Percentiles rank a stretch among this genome's conserved stretches.
Evolutionary conservation across 345 rosid genomes (phyloP).

Genomic region (Hypericum perforatum): DNA sequence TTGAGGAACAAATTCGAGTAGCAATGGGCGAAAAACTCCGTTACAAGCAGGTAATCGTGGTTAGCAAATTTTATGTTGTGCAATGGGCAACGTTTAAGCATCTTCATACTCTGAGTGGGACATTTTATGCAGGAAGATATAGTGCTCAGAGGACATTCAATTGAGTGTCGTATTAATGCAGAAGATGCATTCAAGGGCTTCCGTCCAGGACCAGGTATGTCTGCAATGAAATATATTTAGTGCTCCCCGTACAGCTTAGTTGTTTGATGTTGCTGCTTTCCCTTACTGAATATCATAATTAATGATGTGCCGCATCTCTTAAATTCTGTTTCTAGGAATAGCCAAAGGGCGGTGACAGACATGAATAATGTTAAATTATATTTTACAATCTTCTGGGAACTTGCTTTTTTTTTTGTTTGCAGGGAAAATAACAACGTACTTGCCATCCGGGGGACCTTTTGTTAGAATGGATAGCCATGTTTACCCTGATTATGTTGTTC

Average conservation of each 20-base stretch:
- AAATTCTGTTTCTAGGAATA: no score
- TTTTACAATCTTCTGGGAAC: not conserved
- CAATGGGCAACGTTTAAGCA: not conserved
- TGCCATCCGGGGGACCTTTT: conserved; percentile 99
- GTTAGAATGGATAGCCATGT: conserved; percentile 99
- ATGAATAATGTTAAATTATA: not conserved
- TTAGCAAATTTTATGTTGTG: no score
- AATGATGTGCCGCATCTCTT: no score
- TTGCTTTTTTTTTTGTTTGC: conserved; percentile 12
- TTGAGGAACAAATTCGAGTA: conserved; percentile 95
- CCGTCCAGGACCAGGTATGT: conserved; percentile 94
- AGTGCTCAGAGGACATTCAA: conserved; percentile 93
- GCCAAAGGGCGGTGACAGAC: not conserved
- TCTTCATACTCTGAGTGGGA: not conserved
- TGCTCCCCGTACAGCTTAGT: no score
- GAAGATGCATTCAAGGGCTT: conserved; percentile 97
- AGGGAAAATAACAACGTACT: conserved; percentile 92
- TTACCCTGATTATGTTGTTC: conserved; percentile 93
- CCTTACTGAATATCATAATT: no score
- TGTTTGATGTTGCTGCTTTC: no score
- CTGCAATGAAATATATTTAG: no score
- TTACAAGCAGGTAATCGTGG: conserved; percentile 57
- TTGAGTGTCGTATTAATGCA: conserved; percentile 97
- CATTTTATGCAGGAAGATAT: conserved; percentile 62
- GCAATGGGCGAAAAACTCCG: conserved; percentile 94